These are phyloP conservation scores for Jimgerdemannia lactiflua DNA, from an alignment of 192 early-diverging fungal species.

Conservation along the genomic window DNA sequence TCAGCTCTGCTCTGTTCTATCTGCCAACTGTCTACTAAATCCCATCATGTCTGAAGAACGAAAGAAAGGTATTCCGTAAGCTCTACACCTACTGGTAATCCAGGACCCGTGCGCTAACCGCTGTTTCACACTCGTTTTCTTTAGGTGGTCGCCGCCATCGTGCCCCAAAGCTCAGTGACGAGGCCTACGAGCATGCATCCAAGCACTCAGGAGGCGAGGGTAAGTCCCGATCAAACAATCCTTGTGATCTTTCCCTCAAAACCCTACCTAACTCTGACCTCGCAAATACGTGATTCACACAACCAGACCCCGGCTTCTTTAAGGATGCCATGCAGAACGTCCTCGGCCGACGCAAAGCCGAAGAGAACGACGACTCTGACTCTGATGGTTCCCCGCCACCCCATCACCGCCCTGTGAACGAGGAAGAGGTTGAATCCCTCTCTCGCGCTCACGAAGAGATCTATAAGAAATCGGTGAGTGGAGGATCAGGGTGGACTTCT, in stretches of 20 bases:
- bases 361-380: not conserved
- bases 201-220: too few species aligned
- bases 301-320: not conserved
- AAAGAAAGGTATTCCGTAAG: not conserved
- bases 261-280: not conserved
- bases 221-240: not conserved
- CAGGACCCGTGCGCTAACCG: too few species aligned
- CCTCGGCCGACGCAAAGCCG: not conserved
- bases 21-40: not conserved
- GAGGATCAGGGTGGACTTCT: not conserved
- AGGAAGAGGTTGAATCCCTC: constrained; percentile 16
- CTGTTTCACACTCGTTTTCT: too few species aligned
- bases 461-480: constrained; percentile 16
- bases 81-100: too few species aligned
- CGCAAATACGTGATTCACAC: too few species aligned
- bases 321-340: not conserved
- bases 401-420: constrained; percentile 7
- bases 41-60: not conserved
- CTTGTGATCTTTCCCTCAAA: not conserved
- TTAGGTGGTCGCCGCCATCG: too few species aligned
- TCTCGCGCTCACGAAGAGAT: constrained; percentile 20
- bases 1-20: not conserved
- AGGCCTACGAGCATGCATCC: too few species aligned
- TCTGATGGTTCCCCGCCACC: not conserved
- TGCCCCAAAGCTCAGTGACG: too few species aligned